These are phyloP conservation scores for Durusdinium trenchii DNA, from an alignment of 73 alveolate genomes.

Conservation along the genomic window DNA sequence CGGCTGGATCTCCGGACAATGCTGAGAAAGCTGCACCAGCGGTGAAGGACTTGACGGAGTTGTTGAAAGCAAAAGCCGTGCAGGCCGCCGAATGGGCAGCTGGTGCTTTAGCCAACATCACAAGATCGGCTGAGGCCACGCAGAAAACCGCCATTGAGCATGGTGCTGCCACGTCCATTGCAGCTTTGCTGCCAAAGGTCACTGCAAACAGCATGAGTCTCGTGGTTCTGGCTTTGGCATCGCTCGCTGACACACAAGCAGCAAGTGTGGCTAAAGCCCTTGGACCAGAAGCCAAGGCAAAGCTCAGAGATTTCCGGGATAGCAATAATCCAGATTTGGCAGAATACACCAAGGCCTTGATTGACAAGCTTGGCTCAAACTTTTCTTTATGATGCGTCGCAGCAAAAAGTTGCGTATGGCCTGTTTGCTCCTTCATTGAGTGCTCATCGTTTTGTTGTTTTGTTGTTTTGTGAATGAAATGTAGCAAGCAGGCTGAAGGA, in stretches of 20 bases:
- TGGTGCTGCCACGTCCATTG: conserved; percentile 77
- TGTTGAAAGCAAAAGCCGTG: conserved; percentile 53
- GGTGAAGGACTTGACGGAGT: conserved; percentile 44
- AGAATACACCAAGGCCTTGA: conserved; percentile 83
- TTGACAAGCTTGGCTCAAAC: conserved; percentile 80
- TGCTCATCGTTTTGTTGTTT: no score
- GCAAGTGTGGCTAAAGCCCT: conserved; percentile 2
- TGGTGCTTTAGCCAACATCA: conserved; percentile 86
- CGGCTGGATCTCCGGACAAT: conserved; percentile 88
- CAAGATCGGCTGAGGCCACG: conserved; percentile 62
- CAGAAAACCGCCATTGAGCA: conserved; percentile 69
- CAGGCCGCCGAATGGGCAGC: conserved; percentile 95
- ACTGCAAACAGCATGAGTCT: conserved; percentile 67
- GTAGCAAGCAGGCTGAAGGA: no score
- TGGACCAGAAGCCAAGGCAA: conserved; percentile 77
- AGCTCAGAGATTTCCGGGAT: conserved; percentile 90
- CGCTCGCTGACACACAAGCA: conserved; percentile 73
- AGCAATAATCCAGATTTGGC: conserved; percentile 78
- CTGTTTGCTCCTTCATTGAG: no score
- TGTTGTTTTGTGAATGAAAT: no score
- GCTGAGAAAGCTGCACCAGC: conserved; percentile 75
- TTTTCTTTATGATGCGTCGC: conserved; percentile 36
- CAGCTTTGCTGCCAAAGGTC: conserved; percentile 59
- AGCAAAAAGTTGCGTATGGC: no score
- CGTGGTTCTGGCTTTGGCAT: conserved; percentile 77